These are phyloP conservation scores for Aquilaria yunnanensis DNA, from an alignment of 345 rosid genomes.

Conservation along the genomic window DNA sequence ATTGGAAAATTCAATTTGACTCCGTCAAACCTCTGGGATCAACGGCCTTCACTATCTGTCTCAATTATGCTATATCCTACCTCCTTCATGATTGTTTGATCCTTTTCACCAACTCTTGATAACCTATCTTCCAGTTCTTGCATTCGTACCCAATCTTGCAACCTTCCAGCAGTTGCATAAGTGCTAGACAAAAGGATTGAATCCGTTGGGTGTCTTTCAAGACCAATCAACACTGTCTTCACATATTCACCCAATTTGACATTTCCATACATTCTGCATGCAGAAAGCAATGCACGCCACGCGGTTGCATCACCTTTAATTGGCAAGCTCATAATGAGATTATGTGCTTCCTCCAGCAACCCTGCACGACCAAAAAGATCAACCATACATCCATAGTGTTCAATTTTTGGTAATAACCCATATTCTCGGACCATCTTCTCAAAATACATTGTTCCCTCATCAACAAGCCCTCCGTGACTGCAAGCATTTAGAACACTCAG, in stretches of 20 bases:
- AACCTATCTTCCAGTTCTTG: slow-evolving; percentile 16
- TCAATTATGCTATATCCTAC: slow-evolving; percentile 52
- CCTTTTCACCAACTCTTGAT: slow-evolving; percentile 9
- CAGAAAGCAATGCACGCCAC: slow-evolving; percentile 64
- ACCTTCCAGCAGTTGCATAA: slow-evolving; percentile 44
- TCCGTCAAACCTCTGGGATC: not conserved
- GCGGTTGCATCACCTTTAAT: slow-evolving; percentile 43
- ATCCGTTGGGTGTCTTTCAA: slow-evolving; percentile 45
- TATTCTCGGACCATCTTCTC: slow-evolving; percentile 46
- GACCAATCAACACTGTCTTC: slow-evolving; percentile 32
- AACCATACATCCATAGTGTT: slow-evolving; percentile 62
- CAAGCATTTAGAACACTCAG: slow-evolving; percentile 58
- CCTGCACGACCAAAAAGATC: slow-evolving; percentile 69
- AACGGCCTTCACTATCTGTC: slow-evolving; percentile 13
- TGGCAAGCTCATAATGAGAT: slow-evolving; percentile 40
- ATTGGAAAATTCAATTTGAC: too few species aligned
- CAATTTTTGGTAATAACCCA: slow-evolving; percentile 36
- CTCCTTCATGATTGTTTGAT: slow-evolving; percentile 22
- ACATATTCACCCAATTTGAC: slow-evolving; percentile 37
- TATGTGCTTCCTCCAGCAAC: slow-evolving; percentile 50
- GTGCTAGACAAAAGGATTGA: slow-evolving; percentile 42
- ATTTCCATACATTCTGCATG: slow-evolving; percentile 58
- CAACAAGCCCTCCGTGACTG: slow-evolving; percentile 59
- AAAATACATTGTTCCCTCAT: slow-evolving; percentile 42
- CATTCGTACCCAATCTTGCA: slow-evolving; percentile 20